Conservation (phyloP, 768 basidiomycete genomes). For the Hygrophoropsis aurantiaca region DNA sequence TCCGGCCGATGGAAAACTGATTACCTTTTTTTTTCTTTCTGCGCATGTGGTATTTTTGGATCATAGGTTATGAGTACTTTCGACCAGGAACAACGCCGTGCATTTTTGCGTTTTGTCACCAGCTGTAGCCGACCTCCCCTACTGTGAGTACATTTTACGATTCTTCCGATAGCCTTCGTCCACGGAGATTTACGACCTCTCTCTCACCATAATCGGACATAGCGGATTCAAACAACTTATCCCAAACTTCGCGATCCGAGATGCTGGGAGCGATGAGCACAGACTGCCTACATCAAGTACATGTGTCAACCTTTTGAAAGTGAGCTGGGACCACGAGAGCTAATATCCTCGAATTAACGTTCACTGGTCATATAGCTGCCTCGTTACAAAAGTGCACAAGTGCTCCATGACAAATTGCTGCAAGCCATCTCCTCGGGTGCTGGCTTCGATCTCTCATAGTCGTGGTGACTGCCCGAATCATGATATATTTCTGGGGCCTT, state of each 20-base stretch:
- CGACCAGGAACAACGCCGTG: constrained; percentile 74
- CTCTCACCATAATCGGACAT: background rate
- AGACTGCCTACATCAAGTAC: constrained; percentile 80
- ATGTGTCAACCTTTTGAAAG: constrained; percentile 92
- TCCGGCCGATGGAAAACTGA: background rate
- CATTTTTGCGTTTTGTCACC: constrained; percentile 87
- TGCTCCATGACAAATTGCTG: constrained; percentile 72
- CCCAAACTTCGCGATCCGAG: constrained; percentile 88
- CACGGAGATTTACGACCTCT: background rate
- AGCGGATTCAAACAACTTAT: constrained; percentile 86
- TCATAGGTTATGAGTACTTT: constrained; percentile 74
- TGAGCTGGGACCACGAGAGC: constrained; percentile 25
- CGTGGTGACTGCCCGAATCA: background rate
- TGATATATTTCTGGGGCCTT: background rate
- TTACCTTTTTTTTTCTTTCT: background rate
- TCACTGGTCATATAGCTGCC: constrained; percentile 52
- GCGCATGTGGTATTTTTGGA: too few species aligned
- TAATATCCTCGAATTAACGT: constrained; percentile 5
- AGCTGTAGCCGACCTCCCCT: constrained; percentile 89
- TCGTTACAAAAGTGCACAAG: constrained; percentile 59
- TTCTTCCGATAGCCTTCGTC: too few species aligned
- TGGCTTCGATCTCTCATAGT: constrained; percentile 88
- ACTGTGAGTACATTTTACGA: constrained; percentile 50
- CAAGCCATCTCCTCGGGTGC: constrained; percentile 87
- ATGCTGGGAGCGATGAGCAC: constrained; percentile 68